Percentiles rank a stretch among this genome's conserved stretches.
Conservation (phyloP, 176 grass and related monocot species). For the Zoysia pacifica region DNA sequence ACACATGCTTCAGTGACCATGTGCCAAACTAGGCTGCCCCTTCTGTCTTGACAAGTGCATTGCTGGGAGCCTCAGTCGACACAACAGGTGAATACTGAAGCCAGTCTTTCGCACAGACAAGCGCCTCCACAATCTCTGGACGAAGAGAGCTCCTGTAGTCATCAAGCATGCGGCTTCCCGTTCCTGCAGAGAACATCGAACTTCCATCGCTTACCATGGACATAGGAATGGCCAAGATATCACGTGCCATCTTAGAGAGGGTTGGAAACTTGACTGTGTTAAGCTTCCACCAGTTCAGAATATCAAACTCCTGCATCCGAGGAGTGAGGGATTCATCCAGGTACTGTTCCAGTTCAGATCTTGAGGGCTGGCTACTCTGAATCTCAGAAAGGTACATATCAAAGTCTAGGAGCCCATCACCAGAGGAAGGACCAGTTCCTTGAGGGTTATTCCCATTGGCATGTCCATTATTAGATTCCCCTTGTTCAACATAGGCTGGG, state of each 20-base stretch:
- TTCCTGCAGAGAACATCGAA: constrained; percentile 64
- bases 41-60: constrained; percentile 46
- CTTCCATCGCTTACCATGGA: constrained; percentile 58
- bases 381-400: constrained; percentile 86
- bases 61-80: constrained; percentile 28
- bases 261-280: constrained; percentile 79
- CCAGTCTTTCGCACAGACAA: constrained; percentile 82
- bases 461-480: constrained; percentile 42
- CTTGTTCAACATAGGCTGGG: constrained; percentile 56
- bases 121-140: constrained; percentile 72
- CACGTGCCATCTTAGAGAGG: constrained; percentile 74
- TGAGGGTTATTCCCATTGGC: constrained; percentile 24
- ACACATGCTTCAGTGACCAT: neutral
- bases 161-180: constrained; percentile 74
- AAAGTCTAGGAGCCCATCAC: constrained; percentile 72
- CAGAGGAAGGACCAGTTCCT: constrained; percentile 27
- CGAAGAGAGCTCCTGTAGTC: constrained; percentile 77
- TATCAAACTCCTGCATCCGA: constrained; percentile 76
- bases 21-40: neutral
- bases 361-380: constrained; percentile 58
- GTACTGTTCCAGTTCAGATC: constrained; percentile 80
- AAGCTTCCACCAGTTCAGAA: constrained; percentile 86
- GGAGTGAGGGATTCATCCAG: constrained; percentile 75
- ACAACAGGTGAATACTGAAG: constrained; percentile 49
- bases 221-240: constrained; percentile 79